Evolutionary conservation across 2,329 filamentous ascomycete species (phyloP).

Genomic region (Didymosphaeria variabile): DNA sequence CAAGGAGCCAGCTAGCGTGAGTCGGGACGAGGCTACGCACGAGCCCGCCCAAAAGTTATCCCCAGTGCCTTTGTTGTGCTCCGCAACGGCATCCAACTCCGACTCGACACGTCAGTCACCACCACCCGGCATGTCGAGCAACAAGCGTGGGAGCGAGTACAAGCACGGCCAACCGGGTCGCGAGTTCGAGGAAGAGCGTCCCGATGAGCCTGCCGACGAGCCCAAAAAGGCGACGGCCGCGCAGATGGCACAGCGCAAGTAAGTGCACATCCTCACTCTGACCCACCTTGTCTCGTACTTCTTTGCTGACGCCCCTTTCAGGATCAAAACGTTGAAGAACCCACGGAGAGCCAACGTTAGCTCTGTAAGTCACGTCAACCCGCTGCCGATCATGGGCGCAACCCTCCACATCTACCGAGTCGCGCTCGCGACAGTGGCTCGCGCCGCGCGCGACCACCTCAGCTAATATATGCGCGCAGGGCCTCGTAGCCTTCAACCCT

Average conservation of each 20-base stretch:
- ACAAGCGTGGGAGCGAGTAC: constrained; percentile 39
- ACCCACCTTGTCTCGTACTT: background rate
- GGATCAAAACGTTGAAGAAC: constrained; percentile 14
- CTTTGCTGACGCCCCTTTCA: constrained; percentile 9
- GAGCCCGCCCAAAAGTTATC: constrained; percentile 7
- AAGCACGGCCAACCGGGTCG: constrained; percentile 34
- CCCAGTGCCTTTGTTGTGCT: constrained; percentile 6
- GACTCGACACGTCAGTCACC: background rate
- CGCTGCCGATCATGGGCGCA: constrained; percentile 17
- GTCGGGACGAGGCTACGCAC: constrained; percentile 1
- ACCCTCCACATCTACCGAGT: background rate
- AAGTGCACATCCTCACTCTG: constrained; percentile 47
- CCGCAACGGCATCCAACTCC: background rate
- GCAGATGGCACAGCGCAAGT: constrained; percentile 64
- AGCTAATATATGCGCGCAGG: constrained; percentile 34
- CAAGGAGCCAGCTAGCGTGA: constrained; percentile 1
- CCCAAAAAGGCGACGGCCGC: constrained; percentile 63
- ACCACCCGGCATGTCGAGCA: constrained; percentile 35
- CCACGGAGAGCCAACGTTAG: constrained; percentile 32
- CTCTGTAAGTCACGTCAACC: constrained; percentile 36
- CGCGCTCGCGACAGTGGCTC: constrained; percentile 17
- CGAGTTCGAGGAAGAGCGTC: constrained; percentile 39
- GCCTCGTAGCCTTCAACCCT: constrained; percentile 29
- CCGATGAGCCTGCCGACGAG: constrained; percentile 49
- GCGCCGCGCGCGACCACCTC: constrained; percentile 14